These are phyloP conservation scores for Dothistroma pini DNA, from an alignment of 2,329 filamentous ascomycete species.

Conservation along the genomic window DNA sequence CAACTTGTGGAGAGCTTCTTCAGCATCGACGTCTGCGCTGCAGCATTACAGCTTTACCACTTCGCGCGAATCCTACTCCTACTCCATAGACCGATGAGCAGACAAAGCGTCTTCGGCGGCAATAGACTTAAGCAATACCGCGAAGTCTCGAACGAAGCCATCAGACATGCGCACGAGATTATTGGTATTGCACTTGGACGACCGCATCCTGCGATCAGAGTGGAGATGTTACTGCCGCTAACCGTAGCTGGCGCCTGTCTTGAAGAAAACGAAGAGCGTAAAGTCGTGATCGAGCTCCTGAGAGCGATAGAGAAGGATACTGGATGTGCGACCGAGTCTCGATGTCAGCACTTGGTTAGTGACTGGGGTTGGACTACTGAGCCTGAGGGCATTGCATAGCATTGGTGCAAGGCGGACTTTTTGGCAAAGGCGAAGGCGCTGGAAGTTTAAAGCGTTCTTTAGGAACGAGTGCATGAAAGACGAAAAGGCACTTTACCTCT, in stretches of 20 bases:
- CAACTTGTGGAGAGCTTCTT: conserved; percentile 57
- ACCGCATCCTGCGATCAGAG: conserved; percentile 53
- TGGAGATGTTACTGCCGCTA: conserved; percentile 56
- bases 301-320: conserved; percentile 59
- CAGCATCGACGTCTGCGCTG: conserved; percentile 59
- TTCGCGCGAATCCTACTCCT: conserved; percentile 60
- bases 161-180: conserved; percentile 58
- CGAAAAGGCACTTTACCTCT: background rate
- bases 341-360: conserved; percentile 50
- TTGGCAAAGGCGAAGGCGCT: background rate
- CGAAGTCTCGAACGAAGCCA: conserved; percentile 52
- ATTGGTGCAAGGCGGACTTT: background rate
- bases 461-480: background rate
- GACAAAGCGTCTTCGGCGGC: conserved; percentile 45
- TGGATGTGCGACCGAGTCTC: conserved; percentile 60
- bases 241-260: conserved; percentile 61
- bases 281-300: conserved; percentile 56
- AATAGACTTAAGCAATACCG: conserved; percentile 53
- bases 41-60: conserved; percentile 63
- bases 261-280: conserved; percentile 52
- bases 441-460: background rate
- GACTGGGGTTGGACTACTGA: conserved; percentile 41
- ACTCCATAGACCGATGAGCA: conserved; percentile 53
- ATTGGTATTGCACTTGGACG: conserved; percentile 57
- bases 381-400: conserved; percentile 18